Evolutionary conservation across 1,284 basidiomycete species (phyloP), one percentile per base, ranked within the genome.

Genomic region (Stygiomarasmius scandens): DNA sequence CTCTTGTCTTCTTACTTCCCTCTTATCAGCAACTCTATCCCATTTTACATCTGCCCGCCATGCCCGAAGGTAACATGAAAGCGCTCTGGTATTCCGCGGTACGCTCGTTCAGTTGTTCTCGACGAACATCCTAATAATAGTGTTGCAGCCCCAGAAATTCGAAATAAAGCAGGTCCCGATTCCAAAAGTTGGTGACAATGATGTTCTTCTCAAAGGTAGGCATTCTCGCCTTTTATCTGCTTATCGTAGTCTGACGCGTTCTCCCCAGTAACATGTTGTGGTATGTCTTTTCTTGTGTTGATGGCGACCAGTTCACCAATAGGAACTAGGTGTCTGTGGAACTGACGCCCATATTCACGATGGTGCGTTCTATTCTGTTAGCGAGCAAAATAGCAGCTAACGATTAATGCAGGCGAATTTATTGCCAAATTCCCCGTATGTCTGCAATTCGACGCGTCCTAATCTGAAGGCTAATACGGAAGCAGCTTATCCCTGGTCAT

Each of bases 401-500:
- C 45, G 32, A 25, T n/a, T 19, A 11, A 27, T 54, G 3, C 25
- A 68, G 67, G 88, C 64, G 88, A 89, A 72, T 90, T 90, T 74
- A 87, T 86, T 63, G 76, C 87, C 59, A 80, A 80, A 65, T 89
- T 88, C 70, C 87, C 86, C 51, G 83, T 82, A 60, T 57, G 46
- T 56, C 36, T 53, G 36, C 55, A 44, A 29, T 25, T 56, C 54
- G 53, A 58, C 44, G 56, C 62, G 59, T 61, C 66, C 54, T 59
- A 41, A 38, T 51, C 38, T 27, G n/a, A 44, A 49, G 36, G n/a
- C n/a, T 23, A 41, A 22, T 32, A 8, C 34, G 16, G n/a, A 4
- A 16, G n/a, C n/a, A 87, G 82, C 77, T 91, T 44, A 89, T 91
- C 58, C 87, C 89, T 8, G 90, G 90, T 2, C 90, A 92, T 64